Conservation (phyloP, 2,329 filamentous ascomycete species). For the Fusarium tuaranense region DNA sequence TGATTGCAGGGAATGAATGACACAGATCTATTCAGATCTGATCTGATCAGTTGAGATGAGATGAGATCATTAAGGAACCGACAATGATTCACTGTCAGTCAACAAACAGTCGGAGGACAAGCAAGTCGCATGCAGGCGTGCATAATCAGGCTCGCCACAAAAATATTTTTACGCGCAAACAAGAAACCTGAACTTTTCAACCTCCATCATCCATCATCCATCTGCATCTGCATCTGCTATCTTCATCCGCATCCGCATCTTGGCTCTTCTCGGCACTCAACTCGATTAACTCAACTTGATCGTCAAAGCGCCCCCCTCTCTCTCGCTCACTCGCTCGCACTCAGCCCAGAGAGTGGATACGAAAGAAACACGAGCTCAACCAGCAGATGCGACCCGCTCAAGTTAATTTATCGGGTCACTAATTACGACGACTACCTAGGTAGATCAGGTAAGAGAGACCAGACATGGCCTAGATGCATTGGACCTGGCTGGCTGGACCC, state of each 20-base stretch:
- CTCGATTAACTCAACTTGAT: neutral
- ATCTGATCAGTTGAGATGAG: neutral
- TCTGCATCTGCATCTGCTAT: neutral
- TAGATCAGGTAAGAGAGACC: constrained; percentile 11
- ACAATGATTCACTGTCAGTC: neutral
- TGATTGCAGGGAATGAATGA: neutral
- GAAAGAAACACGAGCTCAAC: neutral
- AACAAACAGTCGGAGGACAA: neutral
- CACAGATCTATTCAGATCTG: neutral
- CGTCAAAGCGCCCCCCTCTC: neutral
- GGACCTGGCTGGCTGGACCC: constrained; percentile 10
- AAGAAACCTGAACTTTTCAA: neutral
- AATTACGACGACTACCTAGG: neutral
- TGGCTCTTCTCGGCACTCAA: neutral
- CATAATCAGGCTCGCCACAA: neutral
- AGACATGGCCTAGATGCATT: constrained; percentile 8
- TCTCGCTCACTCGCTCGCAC: neutral
- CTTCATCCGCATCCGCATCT: neutral
- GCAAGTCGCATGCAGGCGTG: neutral
- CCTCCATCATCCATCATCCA: neutral
- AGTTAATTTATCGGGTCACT: constrained; percentile 30
- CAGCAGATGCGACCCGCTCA: constrained; percentile 17
- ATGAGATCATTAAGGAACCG: neutral
- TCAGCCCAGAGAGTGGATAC: constrained; percentile 22
- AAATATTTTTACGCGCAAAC: neutral